Conservation (phyloP, 1,284 basidiomycete species). For the Melampsora americana region DNA sequence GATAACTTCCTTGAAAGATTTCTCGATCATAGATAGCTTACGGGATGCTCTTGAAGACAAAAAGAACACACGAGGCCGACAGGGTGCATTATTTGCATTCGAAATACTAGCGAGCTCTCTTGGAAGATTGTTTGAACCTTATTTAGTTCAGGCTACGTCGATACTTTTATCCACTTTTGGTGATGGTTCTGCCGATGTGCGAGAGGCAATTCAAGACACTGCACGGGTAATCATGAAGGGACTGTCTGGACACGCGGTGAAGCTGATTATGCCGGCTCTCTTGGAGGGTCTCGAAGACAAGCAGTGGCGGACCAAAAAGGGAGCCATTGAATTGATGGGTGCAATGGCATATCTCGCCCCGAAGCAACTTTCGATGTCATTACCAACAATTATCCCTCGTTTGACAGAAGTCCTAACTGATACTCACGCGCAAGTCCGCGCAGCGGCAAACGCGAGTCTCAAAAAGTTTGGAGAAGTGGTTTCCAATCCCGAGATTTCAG, state of each 20-base stretch:
- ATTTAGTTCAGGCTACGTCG: slow-evolving; percentile 79
- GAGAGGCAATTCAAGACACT: slow-evolving; percentile 91
- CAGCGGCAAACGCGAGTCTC: slow-evolving; percentile 87
- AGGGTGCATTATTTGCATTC: slow-evolving; percentile 92
- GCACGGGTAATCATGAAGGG: slow-evolving; percentile 80
- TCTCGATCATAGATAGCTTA: slow-evolving; percentile 71
- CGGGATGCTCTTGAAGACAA: slow-evolving; percentile 82
- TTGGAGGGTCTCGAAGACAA: slow-evolving; percentile 93
- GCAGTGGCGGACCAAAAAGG: slow-evolving; percentile 54
- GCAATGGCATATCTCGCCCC: slow-evolving; percentile 99
- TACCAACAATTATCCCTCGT: slow-evolving; percentile 93
- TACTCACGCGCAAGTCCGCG: slow-evolving; percentile 91
- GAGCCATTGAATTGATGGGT: slow-evolving; percentile 61
- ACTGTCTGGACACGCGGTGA: slow-evolving; percentile 79
- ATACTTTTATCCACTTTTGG: slow-evolving; percentile 84
- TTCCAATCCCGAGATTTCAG: slow-evolving; percentile 71
- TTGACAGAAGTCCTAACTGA: slow-evolving; percentile 93
- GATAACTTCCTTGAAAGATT: slow-evolving; percentile 78
- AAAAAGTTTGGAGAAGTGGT: slow-evolving; percentile 86
- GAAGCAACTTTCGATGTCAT: slow-evolving; percentile 84
- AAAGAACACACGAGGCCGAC: slow-evolving; percentile 76
- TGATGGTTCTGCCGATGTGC: slow-evolving; percentile 82
- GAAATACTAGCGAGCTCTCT: slow-evolving; percentile 84
- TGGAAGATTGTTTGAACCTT: slow-evolving; percentile 88
- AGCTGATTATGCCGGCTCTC: slow-evolving; percentile 85